phyloP scores from a whole-genome alignment of 2,329 filamentous ascomycete species.

The Pseudogymnoascus sp. region DNA sequence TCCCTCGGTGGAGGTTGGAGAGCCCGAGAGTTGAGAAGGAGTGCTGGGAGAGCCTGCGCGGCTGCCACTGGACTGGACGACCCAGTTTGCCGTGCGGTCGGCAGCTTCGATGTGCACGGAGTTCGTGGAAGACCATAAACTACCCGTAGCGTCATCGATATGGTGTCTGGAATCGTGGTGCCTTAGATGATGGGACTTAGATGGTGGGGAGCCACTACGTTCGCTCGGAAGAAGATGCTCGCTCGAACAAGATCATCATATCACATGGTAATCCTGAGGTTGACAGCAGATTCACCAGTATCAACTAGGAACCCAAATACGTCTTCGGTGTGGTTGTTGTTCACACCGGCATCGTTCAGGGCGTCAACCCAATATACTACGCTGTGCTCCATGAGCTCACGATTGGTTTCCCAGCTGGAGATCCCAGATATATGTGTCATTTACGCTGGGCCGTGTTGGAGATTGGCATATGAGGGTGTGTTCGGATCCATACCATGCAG shows the following conservation, averaged over 20 bases:
- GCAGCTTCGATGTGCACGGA: neutral
- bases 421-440: neutral
- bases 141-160: too few relatives aligned
- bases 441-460: neutral
- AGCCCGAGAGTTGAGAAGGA: neutral
- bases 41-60: neutral
- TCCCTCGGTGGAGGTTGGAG: neutral
- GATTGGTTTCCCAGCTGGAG: neutral
- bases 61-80: neutral
- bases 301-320: neutral
- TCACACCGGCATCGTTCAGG: neutral
- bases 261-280: too few relatives aligned
- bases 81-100: neutral
- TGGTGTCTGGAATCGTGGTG: too few relatives aligned
- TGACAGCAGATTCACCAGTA: neutral
- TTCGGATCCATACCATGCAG: neutral
- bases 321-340: neutral
- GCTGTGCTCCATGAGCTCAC: neutral
- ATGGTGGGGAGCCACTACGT: too few relatives aligned
- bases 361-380: neutral
- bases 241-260: too few relatives aligned
- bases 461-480: neutral
- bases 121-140: too few relatives aligned
- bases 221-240: too few relatives aligned
- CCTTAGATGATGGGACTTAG: too few relatives aligned